Base-by-base conservation (phyloP, 2,329 filamentous ascomycete genomes). In the Graphilbum fragrans region DNA sequence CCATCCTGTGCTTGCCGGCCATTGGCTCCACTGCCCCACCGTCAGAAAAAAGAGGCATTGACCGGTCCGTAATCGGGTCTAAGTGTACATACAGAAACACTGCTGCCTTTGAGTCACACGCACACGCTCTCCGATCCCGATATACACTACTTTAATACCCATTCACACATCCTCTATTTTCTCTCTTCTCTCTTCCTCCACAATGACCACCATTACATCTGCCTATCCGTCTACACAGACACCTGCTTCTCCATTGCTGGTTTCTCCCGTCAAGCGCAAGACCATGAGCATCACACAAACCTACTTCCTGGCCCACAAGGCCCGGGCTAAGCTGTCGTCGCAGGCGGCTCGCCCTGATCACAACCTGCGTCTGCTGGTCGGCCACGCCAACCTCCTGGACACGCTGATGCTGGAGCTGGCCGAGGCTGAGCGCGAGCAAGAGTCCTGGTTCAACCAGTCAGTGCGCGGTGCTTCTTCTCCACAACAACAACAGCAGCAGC, bases 281-380 rank as follows among this genome's bases (percentile, higher is more conserved):
- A 88, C 82, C 67, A 96, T 96, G 92, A 93, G 84, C 61, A 82
- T 96, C 69, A 93, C 90, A 22, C 87, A 95, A 67, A 96, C 90
- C 47, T 98, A 96, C 82, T 94, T 86, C 70, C 82, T 96, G 55
- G 92, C 92, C 60, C 88, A 94, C 73, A 90, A 88, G 65, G 92
- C 92, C 59, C 80, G 92, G 62, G 82, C 81, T 55, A 98, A 98
- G 86, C 87, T 98, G 58, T 87, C 87, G 51, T 77, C 74, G 50
- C 90, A 96, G 69, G 92, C 92, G 69, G 78, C 80, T 63, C 82
- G 82, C 56, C 72, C 86, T 55, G 90, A 96, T 60, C 92, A 96
- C 74, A 80, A 96, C 70, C 84, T 98, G 49, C 81, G 90, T 58
- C 78, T 93, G 36, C 82, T 98, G 46, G 92, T 98, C 54, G 92